These are phyloP conservation scores for Misopates orontium DNA, from an alignment of 257 asterid species.

Conservation along the genomic window DNA sequence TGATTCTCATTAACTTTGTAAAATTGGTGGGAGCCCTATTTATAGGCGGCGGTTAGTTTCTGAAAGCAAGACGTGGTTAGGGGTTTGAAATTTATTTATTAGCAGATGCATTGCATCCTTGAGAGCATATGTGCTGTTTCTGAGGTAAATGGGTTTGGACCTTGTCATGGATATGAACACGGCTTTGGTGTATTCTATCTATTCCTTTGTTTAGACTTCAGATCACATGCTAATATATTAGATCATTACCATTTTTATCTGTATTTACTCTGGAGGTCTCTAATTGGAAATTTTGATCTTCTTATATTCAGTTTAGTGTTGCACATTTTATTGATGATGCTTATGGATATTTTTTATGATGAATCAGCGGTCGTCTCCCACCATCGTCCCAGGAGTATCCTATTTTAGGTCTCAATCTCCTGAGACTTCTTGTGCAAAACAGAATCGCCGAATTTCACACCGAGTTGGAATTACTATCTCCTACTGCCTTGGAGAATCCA, in stretches of 20 bases:
- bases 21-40: not conserved
- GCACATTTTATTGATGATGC: conserved; percentile 8
- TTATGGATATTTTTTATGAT: conserved; percentile 25
- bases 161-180: not conserved
- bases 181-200: not conserved
- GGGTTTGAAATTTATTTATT: not conserved
- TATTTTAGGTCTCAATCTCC: conserved; percentile 92
- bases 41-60: not conserved
- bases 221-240: too few species aligned
- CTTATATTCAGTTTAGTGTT: not conserved
- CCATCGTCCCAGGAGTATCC: conserved; percentile 88
- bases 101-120: not conserved
- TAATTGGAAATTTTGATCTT: not conserved
- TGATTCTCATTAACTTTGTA: not conserved
- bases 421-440: conserved; percentile 95
- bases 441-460: conserved; percentile 97
- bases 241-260: too few species aligned
- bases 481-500: conserved; percentile 78
- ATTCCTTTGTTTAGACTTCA: too few species aligned
- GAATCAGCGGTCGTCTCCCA: conserved; percentile 70
- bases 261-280: too few species aligned
- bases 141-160: not conserved
- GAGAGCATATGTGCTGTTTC: not conserved
- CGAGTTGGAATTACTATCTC: conserved; percentile 81
- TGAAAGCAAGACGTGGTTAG: too few species aligned